Evolutionary conservation across 164 flowering plant species (phyloP), one percentile per base, ranked within the genome.

Genomic region (Stephania cephalantha): DNA sequence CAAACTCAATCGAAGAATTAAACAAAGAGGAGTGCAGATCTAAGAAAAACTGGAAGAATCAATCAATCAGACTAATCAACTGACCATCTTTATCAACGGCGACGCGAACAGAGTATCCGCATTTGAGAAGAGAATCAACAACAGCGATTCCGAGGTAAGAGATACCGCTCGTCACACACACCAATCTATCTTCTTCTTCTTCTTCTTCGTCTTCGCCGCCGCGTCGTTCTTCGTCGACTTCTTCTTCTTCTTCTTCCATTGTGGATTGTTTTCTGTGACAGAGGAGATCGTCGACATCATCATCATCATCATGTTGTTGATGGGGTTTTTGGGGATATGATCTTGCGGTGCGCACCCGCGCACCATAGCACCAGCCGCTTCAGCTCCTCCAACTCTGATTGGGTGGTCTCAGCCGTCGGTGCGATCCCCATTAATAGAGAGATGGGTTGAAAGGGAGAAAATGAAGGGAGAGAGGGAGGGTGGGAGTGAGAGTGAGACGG

Each of bases 81-180:
- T 9, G 75, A 92, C 97, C 96, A 85, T 84, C 78, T 55, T 79
- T 89, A 22, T 88, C 88, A 42, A 93, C 85, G 65, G 88, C 78
- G 80, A 90, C 75, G 20, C 97, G 86, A 13, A 93, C 93, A 17
- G 85, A 83, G 79, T 89, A 93, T 5, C 97, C 92, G 3, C 83
- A 83, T 61, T 68, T 63, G 30, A 93, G 65, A 55, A 93, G 91
- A 18, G 71, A 82, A 65, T 86, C 80, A 9, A 89, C 91, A 46
- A 93, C 65, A 66, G 94, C 92, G 5, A 86, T 81, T n/a, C 96
- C 94, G 17, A 91, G 63, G 79, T 78, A 90, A 2, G 97, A 90
- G 20, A 86, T 81, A 20, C 96, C 96, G 74, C 95, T 90, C 29
- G 97, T 93, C 25, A 93, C 93, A 35, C 95, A 90, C 9, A 93